Conservation (phyloP, 2,329 filamentous ascomycete species). For the Biscogniauxia marginata region DNA sequence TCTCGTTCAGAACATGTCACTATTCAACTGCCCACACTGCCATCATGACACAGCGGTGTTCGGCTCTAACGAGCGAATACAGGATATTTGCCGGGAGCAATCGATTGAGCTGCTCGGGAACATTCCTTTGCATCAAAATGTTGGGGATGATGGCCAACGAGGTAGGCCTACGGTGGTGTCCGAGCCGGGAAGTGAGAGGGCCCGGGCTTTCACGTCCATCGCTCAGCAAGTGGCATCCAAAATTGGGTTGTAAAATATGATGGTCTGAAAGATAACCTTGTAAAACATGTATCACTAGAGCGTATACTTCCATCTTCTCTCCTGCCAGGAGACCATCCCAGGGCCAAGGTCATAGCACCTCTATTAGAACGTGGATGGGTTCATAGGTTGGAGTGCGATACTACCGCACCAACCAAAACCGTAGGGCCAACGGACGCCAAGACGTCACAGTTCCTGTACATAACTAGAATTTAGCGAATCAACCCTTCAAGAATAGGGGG, state of each 20-base stretch:
- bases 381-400: not conserved
- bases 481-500: constrained; percentile 11
- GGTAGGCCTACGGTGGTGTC: constrained; percentile 89
- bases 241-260: constrained; percentile 37
- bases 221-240: constrained; percentile 54
- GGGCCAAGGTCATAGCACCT: not conserved
- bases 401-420: not conserved
- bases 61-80: constrained; percentile 63
- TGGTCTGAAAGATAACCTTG: not conserved
- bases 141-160: constrained; percentile 82
- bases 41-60: constrained; percentile 73
- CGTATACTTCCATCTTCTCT: not conserved
- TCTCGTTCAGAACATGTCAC: constrained; percentile 88
- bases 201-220: constrained; percentile 69
- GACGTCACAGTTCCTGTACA: constrained; percentile 13
- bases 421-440: not conserved
- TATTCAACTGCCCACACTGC: constrained; percentile 80
- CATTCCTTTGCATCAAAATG: constrained; percentile 80
- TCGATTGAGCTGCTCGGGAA: constrained; percentile 81
- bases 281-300: not conserved
- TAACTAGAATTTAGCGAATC: constrained; percentile 22
- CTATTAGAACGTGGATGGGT: not conserved
- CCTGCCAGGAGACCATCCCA: not conserved
- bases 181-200: constrained; percentile 73
- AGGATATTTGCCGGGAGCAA: constrained; percentile 67